Conservation (phyloP, 2,329 filamentous ascomycete species). For the Aspergillus sp. region DNA sequence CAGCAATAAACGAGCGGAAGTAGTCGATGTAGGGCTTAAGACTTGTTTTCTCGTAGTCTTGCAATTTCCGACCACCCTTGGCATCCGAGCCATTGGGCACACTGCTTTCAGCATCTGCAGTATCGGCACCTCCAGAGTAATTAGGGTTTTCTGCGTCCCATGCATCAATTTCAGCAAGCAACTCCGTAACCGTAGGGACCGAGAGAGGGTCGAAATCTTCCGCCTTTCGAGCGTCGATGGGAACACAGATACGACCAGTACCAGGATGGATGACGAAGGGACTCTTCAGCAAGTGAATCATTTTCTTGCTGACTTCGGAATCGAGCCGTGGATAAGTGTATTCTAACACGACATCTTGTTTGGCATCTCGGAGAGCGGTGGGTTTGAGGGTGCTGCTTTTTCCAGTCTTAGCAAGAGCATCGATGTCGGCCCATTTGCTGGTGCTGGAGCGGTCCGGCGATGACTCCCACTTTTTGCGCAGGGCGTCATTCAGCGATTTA, state of each 20-base stretch:
- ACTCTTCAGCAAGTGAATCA: conserved; percentile 96
- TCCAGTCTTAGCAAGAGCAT: conserved; percentile 75
- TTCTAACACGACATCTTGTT: conserved; percentile 93
- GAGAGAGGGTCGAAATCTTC: conserved; percentile 82
- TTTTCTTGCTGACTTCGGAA: conserved; percentile 94
- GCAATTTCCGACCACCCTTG: conserved; percentile 49
- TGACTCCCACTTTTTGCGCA: conserved; percentile 89
- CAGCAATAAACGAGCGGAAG: conserved; percentile 78
- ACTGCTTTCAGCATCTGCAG: conserved; percentile 41
- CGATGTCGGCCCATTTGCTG: conserved; percentile 93
- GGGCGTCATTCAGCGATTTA: conserved; percentile 69
- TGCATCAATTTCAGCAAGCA: conserved; percentile 81
- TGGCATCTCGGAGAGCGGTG: conserved; percentile 76
- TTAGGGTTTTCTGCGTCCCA: conserved; percentile 56
- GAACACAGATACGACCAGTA: conserved; percentile 91
- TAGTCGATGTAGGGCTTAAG: conserved; percentile 89
- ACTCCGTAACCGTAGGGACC: conserved; percentile 83
- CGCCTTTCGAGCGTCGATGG: conserved; percentile 73
- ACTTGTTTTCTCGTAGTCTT: conserved; percentile 97
- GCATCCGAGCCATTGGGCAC: conserved; percentile 31
- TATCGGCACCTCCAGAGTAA: conserved; percentile 39
- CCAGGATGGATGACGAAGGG: conserved; percentile 96
- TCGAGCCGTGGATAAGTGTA: conserved; percentile 98
- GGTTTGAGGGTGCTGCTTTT: conserved; percentile 70
- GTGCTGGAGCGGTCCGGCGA: conserved; percentile 72